These are phyloP conservation scores for Mycosphaerella arachidis DNA, from an alignment of 2,329 filamentous ascomycete species.

Conservation along the genomic window DNA sequence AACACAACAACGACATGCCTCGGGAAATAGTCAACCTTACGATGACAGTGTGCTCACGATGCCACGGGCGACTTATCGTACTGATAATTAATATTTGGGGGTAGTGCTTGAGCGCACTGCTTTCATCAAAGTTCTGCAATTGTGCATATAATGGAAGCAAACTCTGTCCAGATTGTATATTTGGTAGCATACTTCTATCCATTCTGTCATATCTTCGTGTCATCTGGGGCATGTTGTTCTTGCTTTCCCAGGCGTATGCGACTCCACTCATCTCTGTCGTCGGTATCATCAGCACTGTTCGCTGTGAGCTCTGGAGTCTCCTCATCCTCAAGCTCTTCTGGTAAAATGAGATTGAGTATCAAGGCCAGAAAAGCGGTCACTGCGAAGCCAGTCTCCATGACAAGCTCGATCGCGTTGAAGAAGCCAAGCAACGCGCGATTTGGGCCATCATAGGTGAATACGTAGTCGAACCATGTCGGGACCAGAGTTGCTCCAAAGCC, in stretches of 20 bases:
- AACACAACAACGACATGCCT: neutral
- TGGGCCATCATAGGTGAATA: slow-evolving; percentile 67
- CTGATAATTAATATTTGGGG: neutral
- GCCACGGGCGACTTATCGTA: neutral
- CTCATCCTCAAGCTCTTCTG: slow-evolving; percentile 70
- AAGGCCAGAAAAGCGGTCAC: slow-evolving; percentile 70
- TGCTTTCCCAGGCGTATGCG: slow-evolving; percentile 19
- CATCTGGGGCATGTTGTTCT: neutral
- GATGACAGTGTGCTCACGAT: neutral
- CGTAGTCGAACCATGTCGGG: slow-evolving; percentile 42
- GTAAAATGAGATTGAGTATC: slow-evolving; percentile 67
- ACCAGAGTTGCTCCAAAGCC: slow-evolving; percentile 57
- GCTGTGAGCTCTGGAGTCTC: slow-evolving; percentile 42
- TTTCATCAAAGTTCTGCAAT: neutral
- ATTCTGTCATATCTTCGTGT: neutral
- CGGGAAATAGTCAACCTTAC: neutral
- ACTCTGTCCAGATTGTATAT: neutral
- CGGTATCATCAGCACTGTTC: slow-evolving; percentile 36
- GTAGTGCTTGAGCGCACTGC: too few relatives aligned
- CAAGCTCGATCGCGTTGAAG: slow-evolving; percentile 58
- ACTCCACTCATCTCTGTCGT: slow-evolving; percentile 41
- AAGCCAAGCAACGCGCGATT: slow-evolving; percentile 68
- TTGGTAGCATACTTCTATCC: neutral
- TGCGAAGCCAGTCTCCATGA: slow-evolving; percentile 60
- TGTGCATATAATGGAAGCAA: neutral